These are phyloP conservation scores for Hylodesmum podocarpum DNA, from an alignment of 306 rosid species.

Conservation along the genomic window DNA sequence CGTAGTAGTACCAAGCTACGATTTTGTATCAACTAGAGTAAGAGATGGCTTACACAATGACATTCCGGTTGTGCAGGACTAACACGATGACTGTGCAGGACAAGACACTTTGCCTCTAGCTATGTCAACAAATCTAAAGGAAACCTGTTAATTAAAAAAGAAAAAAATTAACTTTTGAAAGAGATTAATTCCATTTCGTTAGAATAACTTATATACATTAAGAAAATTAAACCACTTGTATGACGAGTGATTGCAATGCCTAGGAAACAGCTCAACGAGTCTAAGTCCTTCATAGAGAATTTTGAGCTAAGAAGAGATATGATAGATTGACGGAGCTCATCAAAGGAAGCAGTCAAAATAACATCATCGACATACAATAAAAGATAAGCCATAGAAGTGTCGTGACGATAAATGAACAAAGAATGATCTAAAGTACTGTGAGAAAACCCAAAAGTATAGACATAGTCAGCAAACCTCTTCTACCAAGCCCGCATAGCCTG, in stretches of 20 bases:
- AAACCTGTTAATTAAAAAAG: too few relatives aligned
- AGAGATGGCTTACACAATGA: too few relatives aligned
- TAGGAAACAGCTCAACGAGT: not conserved
- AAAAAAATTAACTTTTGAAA: too few relatives aligned
- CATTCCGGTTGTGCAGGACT: too few relatives aligned
- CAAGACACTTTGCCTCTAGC: too few relatives aligned
- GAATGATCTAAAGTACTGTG: not conserved
- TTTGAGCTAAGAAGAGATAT: not conserved
- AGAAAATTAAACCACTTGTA: too few relatives aligned
- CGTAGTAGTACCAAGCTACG: not conserved
- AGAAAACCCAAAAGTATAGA: not conserved
- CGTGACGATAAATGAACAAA: not conserved
- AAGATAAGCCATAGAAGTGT: not conserved
- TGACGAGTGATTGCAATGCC: not conserved
- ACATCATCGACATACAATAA: too few relatives aligned
- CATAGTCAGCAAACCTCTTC: not conserved
- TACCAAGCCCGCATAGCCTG: not conserved
- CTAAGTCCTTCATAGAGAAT: not conserved
- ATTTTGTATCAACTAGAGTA: not conserved
- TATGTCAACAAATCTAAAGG: too few relatives aligned
- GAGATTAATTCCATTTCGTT: too few relatives aligned
- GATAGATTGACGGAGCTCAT: not conserved
- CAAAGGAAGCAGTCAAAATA: not conserved
- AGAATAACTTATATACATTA: too few relatives aligned
- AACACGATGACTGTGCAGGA: too few relatives aligned